These are phyloP conservation scores for Aspergillus calidoustus DNA, from an alignment of 2,329 filamentous ascomycete genomes.

Conservation along the genomic window DNA sequence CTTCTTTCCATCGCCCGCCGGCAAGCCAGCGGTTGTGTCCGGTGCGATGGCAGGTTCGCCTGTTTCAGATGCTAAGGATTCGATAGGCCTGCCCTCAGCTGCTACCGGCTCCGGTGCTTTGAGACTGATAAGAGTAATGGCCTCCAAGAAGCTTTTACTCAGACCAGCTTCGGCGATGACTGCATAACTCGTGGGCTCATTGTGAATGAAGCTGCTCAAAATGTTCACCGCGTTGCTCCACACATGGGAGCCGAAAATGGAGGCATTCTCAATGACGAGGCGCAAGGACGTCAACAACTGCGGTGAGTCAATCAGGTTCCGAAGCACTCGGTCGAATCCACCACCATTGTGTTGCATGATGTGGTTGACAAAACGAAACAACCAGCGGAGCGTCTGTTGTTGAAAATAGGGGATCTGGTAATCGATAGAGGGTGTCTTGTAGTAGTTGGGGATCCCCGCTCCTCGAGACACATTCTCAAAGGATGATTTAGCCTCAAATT, in stretches of 20 bases:
- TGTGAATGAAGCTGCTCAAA: conserved; percentile 95
- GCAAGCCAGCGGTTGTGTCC: conserved; percentile 29
- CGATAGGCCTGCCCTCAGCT: conserved; percentile 28
- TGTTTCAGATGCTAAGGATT: conserved; percentile 27
- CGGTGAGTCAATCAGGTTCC: conserved; percentile 93
- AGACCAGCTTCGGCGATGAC: conserved; percentile 94
- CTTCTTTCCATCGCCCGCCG: conserved; percentile 28
- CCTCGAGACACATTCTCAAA: conserved; percentile 68
- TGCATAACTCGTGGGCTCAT: conserved; percentile 95
- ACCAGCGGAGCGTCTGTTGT: conserved; percentile 89
- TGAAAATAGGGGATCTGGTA: conserved; percentile 93
- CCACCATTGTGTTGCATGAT: conserved; percentile 83
- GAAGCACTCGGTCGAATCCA: conserved; percentile 85
- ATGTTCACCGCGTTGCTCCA: conserved; percentile 96
- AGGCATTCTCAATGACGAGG: conserved; percentile 78
- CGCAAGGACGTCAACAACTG: conserved; percentile 79
- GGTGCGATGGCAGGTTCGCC: conserved; percentile 43
- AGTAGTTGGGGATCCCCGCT: conserved; percentile 72
- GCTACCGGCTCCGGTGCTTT: conserved; percentile 39
- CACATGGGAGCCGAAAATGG: conserved; percentile 84
- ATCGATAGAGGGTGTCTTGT: conserved; percentile 82
- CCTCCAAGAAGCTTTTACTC: conserved; percentile 81
- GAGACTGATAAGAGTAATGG: conserved; percentile 63
- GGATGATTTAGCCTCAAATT: conserved; percentile 75
- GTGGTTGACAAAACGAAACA: conserved; percentile 95